A percentile compares a stretch with the other conserved stretches of the same genome.
Conservation (phyloP, 1,284 basidiomycete species). For the Ustilago cynodontis region DNA sequence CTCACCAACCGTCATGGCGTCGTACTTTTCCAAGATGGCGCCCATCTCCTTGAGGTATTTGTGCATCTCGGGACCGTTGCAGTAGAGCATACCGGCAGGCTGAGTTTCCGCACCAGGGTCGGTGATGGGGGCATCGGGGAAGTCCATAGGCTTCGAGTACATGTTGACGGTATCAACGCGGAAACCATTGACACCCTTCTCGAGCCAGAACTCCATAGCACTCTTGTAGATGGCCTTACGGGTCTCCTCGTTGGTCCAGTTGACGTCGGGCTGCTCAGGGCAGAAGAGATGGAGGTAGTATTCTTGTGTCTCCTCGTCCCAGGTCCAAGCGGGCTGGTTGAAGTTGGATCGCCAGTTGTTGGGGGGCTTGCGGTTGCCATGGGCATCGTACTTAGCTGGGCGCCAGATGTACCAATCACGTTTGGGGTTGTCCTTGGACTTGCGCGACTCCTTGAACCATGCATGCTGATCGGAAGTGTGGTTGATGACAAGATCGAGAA, state of each 20-base stretch:
- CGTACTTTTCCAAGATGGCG: constrained; percentile 72
- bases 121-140: constrained; percentile 70
- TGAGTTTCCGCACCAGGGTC: constrained; percentile 75
- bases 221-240: constrained; percentile 75
- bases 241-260: constrained; percentile 78
- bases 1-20: constrained; percentile 78
- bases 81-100: constrained; percentile 72
- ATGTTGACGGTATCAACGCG: constrained; percentile 68
- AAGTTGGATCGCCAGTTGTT: constrained; percentile 82
- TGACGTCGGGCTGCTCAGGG: constrained; percentile 80
- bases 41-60: constrained; percentile 77
- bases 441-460: constrained; percentile 80
- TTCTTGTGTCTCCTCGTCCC: constrained; percentile 78
- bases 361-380: constrained; percentile 72
- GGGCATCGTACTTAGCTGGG: constrained; percentile 75
- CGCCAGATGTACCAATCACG: constrained; percentile 84
- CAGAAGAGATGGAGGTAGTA: constrained; percentile 82
- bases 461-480: constrained; percentile 77
- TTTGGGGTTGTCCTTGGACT: constrained; percentile 75
- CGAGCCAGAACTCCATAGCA: constrained; percentile 80
- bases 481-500: constrained; percentile 86
- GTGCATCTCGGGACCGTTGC: constrained; percentile 73
- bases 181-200: constrained; percentile 81
- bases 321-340: constrained; percentile 81
- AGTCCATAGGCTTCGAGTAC: constrained; percentile 63